Percentiles rank a stretch among this genome's conserved stretches.
These are phyloP conservation scores for Nowakowskiella sp. DNA, from an alignment of 192 early-diverging fungal species.

Conservation along the genomic window DNA sequence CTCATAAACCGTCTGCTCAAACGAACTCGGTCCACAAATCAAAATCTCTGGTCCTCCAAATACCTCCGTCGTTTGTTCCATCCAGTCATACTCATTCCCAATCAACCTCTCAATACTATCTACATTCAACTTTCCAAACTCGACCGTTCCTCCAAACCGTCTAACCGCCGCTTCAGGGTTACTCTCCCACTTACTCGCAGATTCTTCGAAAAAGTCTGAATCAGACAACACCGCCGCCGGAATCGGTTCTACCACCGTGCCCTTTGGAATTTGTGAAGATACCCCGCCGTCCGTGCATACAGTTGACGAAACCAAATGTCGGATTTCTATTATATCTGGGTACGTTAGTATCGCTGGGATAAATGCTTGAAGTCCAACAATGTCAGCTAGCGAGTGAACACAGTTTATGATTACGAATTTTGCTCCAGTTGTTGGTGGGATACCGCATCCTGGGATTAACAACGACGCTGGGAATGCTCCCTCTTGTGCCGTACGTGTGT, in stretches of 20 bases:
- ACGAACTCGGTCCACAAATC: background rate
- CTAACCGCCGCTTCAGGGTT: background rate
- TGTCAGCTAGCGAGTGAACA: background rate
- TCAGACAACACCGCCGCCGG: too few relatives aligned
- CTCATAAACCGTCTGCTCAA: conserved; percentile 1
- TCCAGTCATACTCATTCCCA: background rate
- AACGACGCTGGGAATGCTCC: background rate
- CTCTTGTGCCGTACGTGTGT: background rate
- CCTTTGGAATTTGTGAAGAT: background rate
- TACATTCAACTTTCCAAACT: background rate
- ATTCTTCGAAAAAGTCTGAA: too few relatives aligned
- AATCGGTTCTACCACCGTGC: too few relatives aligned
- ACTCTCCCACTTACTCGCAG: too few relatives aligned
- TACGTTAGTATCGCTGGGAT: background rate
- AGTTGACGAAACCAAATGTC: too few relatives aligned
- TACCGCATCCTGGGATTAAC: background rate
- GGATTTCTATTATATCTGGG: background rate
- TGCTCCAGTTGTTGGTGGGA: background rate
- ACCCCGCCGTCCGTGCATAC: background rate
- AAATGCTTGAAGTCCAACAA: background rate
- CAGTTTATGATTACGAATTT: background rate
- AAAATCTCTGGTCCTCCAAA: too few relatives aligned
- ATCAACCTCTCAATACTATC: background rate
- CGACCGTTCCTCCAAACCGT: background rate
- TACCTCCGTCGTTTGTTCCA: background rate